phyloP scores from a whole-genome alignment of 108 stramenopile genomes.

The Cyclotella kingstonii region DNA sequence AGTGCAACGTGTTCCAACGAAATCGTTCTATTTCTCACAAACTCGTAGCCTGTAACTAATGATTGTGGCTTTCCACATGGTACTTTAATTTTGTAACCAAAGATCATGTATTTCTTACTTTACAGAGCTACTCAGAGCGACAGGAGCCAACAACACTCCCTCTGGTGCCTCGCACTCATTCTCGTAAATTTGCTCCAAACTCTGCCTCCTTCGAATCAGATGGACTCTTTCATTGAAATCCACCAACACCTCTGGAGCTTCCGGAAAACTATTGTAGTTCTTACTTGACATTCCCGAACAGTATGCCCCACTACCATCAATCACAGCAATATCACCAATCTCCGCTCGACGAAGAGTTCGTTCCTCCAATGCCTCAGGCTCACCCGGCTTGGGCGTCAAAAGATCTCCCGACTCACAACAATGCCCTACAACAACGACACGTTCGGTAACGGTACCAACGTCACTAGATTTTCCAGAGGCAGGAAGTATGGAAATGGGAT shows the following conservation, averaged over 20 bases:
- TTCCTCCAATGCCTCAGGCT: conserved; percentile 89
- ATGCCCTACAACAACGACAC: conserved; percentile 96
- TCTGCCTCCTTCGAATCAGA: conserved; percentile 88
- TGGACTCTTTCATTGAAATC: conserved; percentile 67
- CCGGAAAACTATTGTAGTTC: conserved; percentile 98
- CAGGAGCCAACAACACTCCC: conserved; percentile 28
- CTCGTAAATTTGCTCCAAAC: conserved; percentile 81
- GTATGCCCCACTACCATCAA: conserved; percentile 98
- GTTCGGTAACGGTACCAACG: conserved; percentile 64
- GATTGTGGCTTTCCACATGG: too few relatives aligned
- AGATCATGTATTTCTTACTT: too few relatives aligned
- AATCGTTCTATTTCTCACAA: too few relatives aligned
- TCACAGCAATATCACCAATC: conserved; percentile 90
- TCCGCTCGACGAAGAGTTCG: conserved; percentile 75
- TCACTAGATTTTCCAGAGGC: conserved; percentile 62
- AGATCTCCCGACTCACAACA: conserved; percentile 98
- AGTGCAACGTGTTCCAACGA: too few relatives aligned
- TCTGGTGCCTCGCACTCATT: conserved; percentile 63
- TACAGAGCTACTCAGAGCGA: too few relatives aligned
- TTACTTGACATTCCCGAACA: conserved; percentile 96
- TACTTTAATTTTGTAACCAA: neutral
- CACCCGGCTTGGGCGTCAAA: conserved; percentile 92
- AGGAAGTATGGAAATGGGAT: conserved; percentile 91
- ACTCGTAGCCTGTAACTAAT: too few relatives aligned
- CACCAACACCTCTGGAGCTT: conserved; percentile 86